phyloP scores from a whole-genome alignment of 2,329 filamentous ascomycete species.

The Calonectria pauciramosa region DNA sequence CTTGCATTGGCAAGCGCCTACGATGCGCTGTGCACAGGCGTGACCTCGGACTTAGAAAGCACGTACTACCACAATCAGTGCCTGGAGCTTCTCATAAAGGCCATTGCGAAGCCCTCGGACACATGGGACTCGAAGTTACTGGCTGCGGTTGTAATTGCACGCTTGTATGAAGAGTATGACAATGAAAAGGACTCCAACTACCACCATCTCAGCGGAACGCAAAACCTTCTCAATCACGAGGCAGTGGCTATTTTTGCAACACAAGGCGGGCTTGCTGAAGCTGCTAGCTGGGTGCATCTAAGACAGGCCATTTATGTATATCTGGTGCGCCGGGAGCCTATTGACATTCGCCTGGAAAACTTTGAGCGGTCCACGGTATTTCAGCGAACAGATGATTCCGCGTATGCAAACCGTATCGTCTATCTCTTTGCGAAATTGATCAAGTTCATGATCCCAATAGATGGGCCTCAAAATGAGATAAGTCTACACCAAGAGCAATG shows the following conservation, averaged over 20 bases:
- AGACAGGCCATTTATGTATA: constrained; percentile 57
- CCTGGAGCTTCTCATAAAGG: constrained; percentile 60
- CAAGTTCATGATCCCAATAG: constrained; percentile 36
- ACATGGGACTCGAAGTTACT: constrained; percentile 62
- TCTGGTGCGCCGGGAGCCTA: constrained; percentile 40
- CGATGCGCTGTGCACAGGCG: constrained; percentile 53
- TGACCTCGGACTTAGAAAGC: constrained; percentile 19
- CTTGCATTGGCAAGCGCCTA: constrained; percentile 61
- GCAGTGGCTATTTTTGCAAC: constrained; percentile 53
- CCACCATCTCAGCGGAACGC: constrained; percentile 56
- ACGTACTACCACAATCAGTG: constrained; percentile 54
- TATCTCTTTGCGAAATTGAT: constrained; percentile 41
- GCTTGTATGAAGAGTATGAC: constrained; percentile 61
- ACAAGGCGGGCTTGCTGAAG: constrained; percentile 55
- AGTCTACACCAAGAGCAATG: background rate
- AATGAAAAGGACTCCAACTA: constrained; percentile 51
- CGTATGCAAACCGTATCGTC: constrained; percentile 37
- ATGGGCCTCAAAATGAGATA: background rate
- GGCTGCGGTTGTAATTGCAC: constrained; percentile 62
- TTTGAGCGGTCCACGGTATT: constrained; percentile 37
- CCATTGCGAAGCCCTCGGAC: constrained; percentile 56
- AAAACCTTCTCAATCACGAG: constrained; percentile 51
- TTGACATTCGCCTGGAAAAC: constrained; percentile 35
- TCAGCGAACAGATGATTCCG: constrained; percentile 29
- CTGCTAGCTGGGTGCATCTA: constrained; percentile 56